A percentile compares a stretch with the other conserved stretches of the same genome.
Conservation (phyloP, 176 grass and related monocot species). For the Secale cereale region DNA sequence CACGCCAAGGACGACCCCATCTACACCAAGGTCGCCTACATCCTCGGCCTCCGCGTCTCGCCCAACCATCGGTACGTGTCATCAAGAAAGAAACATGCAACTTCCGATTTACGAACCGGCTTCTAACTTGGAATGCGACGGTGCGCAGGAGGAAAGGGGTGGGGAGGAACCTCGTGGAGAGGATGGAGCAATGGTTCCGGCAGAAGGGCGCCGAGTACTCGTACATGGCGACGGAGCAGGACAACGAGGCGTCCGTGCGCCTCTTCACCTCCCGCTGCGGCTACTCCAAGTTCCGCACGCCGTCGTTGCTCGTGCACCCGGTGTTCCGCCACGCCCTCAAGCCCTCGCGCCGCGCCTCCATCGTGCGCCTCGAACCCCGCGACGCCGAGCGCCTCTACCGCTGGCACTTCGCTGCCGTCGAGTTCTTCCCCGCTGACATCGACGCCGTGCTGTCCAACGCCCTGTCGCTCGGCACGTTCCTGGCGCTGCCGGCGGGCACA, state of each 20-base stretch:
- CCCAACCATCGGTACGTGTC: conserved; percentile 56
- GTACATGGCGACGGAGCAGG: conserved; percentile 84
- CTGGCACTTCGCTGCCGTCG: conserved; percentile 47
- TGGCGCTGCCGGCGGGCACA: conserved; percentile 35
- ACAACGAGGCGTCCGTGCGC: conserved; percentile 67
- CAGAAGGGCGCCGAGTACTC: conserved; percentile 65
- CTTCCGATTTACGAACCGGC: background rate
- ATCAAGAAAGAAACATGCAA: background rate
- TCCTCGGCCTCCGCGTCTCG: conserved; percentile 89
- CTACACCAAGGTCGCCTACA: conserved; percentile 73
- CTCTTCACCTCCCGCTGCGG: conserved; percentile 81
- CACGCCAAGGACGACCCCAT: conserved; percentile 18
- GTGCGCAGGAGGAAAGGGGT: conserved; percentile 60
- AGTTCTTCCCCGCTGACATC: conserved; percentile 93
- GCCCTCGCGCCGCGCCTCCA: background rate
- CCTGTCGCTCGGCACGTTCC: conserved; percentile 82
- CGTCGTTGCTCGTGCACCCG: conserved; percentile 69
- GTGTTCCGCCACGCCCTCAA: conserved; percentile 60
- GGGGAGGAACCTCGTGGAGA: conserved; percentile 51
- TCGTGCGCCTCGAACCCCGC: conserved; percentile 15
- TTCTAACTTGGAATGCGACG: background rate
- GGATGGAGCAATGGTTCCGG: conserved; percentile 79
- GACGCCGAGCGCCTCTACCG: conserved; percentile 68
- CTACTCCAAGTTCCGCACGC: conserved; percentile 77
- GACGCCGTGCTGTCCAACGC: conserved; percentile 54